Percentiles rank a stretch among this genome's conserved stretches.
phyloP scores from a whole-genome alignment of 208 protist species.

The Leishmania major region DNA sequence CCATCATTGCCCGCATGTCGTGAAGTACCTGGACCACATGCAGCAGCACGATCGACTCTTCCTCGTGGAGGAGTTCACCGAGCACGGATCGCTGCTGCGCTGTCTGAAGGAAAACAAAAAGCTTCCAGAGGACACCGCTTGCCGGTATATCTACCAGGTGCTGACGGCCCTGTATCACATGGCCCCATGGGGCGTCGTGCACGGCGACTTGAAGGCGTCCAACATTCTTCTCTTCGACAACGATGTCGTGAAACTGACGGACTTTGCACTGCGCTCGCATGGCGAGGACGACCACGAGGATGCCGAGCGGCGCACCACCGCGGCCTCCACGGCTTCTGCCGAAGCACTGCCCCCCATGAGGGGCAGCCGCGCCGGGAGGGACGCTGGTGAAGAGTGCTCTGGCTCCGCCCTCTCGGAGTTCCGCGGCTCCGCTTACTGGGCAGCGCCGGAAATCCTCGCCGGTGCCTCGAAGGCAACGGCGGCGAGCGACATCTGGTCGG shows the following conservation, averaged over 20 bases:
- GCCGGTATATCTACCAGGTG: slow-evolving; percentile 20
- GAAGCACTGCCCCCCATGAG: background rate
- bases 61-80: slow-evolving; percentile 78
- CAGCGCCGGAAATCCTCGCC: slow-evolving; percentile 70
- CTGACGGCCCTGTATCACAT: slow-evolving; percentile 29
- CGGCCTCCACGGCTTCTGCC: background rate
- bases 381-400: slow-evolving; percentile 6
- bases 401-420: slow-evolving; percentile 27
- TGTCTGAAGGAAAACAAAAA: slow-evolving; percentile 27
- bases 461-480: slow-evolving; percentile 42
- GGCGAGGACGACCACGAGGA: slow-evolving; percentile 12
- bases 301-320: background rate
- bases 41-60: slow-evolving; percentile 57
- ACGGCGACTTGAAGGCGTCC: slow-evolving; percentile 91
- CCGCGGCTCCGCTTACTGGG: slow-evolving; percentile 87
- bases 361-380: slow-evolving; percentile 1
- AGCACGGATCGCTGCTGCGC: slow-evolving; percentile 62
- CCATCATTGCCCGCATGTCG: slow-evolving; percentile 46
- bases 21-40: slow-evolving; percentile 87
- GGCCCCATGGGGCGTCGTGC: slow-evolving; percentile 48
- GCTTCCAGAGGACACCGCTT: slow-evolving; percentile 14
- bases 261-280: slow-evolving; percentile 79
- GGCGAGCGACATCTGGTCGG: slow-evolving; percentile 78
- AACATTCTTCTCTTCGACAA: slow-evolving; percentile 79
- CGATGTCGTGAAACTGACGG: slow-evolving; percentile 80